phyloP scores from a whole-genome alignment of 1,284 basidiomycete genomes.

The Pseudozyma sp. region DNA sequence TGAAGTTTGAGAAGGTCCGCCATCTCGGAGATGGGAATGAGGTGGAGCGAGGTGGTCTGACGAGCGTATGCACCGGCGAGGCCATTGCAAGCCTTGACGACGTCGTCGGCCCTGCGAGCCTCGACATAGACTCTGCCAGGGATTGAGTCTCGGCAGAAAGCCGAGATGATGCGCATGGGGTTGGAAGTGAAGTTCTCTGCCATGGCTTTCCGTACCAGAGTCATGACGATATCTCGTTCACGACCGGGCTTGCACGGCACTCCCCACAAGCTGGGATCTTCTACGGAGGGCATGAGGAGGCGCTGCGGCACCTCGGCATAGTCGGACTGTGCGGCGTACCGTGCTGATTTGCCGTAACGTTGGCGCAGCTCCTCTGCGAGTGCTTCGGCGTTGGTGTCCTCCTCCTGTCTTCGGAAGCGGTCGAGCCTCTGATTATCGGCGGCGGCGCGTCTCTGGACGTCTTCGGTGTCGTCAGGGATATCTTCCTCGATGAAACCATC shows the following conservation, averaged over 20 bases:
- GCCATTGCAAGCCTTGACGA: conserved; percentile 85
- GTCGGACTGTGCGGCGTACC: conserved; percentile 72
- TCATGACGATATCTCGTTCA: conserved; percentile 91
- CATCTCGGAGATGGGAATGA: conserved; percentile 99
- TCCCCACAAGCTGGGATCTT: conserved; percentile 96
- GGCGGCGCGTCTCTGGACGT: conserved; percentile 74
- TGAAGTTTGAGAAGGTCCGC: conserved; percentile 94
- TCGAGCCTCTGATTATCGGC: conserved; percentile 81
- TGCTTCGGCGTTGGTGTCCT: conserved; percentile 85
- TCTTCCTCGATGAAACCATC: conserved; percentile 82
- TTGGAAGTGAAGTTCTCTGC: conserved; percentile 72
- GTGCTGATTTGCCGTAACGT: conserved; percentile 76
- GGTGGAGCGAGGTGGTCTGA: conserved; percentile 76
- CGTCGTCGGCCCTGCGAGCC: conserved; percentile 86
- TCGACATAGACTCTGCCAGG: conserved; percentile 97
- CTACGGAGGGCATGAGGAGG: conserved; percentile 94
- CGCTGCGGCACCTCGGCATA: conserved; percentile 84
- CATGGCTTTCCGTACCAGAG: conserved; percentile 90
- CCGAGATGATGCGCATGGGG: conserved; percentile 86
- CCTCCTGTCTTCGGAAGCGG: conserved; percentile 78
- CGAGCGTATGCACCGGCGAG: conserved; percentile 86
- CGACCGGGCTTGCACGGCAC: conserved; percentile 92
- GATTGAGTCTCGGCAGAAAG: conserved; percentile 94
- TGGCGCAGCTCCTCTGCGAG: conserved; percentile 86
- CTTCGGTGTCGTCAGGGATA: conserved; percentile 76